phyloP scores from a whole-genome alignment of 75 land plant species.

The Chamaecyparis obtusa region DNA sequence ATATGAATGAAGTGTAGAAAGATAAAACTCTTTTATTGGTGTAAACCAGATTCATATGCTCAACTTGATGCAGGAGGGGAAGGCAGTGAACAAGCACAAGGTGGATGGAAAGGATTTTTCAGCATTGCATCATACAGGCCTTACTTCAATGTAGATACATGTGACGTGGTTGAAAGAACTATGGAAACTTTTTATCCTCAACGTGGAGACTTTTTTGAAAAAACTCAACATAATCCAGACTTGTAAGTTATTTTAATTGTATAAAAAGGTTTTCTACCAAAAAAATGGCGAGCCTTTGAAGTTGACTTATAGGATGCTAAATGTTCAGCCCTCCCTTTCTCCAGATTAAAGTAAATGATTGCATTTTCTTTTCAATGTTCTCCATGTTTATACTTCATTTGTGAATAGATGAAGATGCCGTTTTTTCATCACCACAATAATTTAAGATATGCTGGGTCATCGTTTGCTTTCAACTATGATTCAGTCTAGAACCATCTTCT shows the following conservation, averaged over 20 bases:
- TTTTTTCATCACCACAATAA: no score
- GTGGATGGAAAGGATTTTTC: conserved; percentile 43
- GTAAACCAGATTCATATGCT: conserved; percentile 37
- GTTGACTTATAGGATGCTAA: no score
- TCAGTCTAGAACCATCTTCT: no score
- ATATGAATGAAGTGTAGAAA: neutral
- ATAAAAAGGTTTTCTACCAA: neutral
- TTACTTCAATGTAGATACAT: conserved; percentile 52
- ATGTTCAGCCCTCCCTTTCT: no score
- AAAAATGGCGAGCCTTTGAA: no score
- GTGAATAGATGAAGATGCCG: no score
- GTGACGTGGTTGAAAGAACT: conserved; percentile 40
- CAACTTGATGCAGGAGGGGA: conserved; percentile 32
- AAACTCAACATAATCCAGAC: conserved; percentile 44
- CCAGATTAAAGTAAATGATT: no score
- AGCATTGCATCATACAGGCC: conserved; percentile 41
- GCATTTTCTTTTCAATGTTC: no score
- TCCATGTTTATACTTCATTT: no score
- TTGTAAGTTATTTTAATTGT: conserved; percentile 24
- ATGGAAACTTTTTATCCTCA: conserved; percentile 34
- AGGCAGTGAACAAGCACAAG: conserved; percentile 14
- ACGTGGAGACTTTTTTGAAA: conserved; percentile 46
- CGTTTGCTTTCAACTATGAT: no score
- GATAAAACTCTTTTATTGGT: neutral
- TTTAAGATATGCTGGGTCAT: no score